These are phyloP conservation scores for Wickerhamiella galacta DNA, from an alignment of 805 yeast genomes.

Conservation along the genomic window DNA sequence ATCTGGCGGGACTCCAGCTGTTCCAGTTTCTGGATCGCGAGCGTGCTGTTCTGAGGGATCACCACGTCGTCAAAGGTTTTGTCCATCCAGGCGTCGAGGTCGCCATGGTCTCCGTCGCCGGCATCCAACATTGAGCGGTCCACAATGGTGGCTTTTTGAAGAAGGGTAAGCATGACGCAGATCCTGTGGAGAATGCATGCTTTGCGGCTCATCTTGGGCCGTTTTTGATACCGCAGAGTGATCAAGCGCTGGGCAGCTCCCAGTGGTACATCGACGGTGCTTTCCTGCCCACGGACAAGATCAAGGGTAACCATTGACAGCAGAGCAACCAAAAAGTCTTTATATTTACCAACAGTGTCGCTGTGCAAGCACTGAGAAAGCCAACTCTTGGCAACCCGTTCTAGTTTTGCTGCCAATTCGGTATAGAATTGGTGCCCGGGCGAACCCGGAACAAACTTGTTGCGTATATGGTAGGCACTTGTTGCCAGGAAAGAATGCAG, in stretches of 20 bases:
- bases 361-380: constrained; percentile 39
- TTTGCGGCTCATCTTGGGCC: constrained; percentile 54
- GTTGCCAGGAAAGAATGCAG: constrained; percentile 68
- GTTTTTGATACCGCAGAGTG: constrained; percentile 44
- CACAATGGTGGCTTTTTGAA: constrained; percentile 60
- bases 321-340: constrained; percentile 68
- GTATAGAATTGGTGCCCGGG: constrained; percentile 52
- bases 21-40: constrained; percentile 5
- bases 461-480: constrained; percentile 63
- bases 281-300: constrained; percentile 82
- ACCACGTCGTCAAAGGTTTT: constrained; percentile 15
- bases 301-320: constrained; percentile 78
- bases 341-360: constrained; percentile 43
- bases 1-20: constrained; percentile 7
- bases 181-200: constrained; percentile 66
- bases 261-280: constrained; percentile 61
- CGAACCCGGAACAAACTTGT: constrained; percentile 51
- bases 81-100: constrained; percentile 15
- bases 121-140: constrained; percentile 1
- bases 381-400: constrained; percentile 59
- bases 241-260: constrained; percentile 64
- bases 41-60: constrained; percentile 4
- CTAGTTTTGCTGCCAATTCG: constrained; percentile 53
- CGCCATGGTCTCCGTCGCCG: neutral
- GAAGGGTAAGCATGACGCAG: constrained; percentile 52